Conservation (phyloP, 148 eudicot species). For the Vaccinium macrocarpon region DNA sequence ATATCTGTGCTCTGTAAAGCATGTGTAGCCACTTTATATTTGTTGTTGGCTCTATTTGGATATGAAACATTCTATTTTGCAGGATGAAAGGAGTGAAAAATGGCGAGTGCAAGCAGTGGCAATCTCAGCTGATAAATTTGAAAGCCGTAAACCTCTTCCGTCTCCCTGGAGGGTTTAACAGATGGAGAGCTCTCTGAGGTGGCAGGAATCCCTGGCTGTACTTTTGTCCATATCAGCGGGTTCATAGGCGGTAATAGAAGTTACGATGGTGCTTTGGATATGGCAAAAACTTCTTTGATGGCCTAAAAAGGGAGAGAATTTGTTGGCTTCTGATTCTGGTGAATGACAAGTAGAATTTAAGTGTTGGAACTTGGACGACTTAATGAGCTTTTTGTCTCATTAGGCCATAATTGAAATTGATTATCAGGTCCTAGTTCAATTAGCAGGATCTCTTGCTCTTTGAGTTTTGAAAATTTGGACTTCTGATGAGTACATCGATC, state of each 20-base stretch:
- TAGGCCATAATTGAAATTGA: background rate
- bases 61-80: slow-evolving; percentile 8
- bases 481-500: background rate
- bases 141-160: slow-evolving; percentile 59
- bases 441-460: slow-evolving; percentile 3
- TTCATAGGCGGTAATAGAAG: slow-evolving; percentile 54
- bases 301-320: slow-evolving; percentile 10
- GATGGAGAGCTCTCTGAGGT: slow-evolving; percentile 46
- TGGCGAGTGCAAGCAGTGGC: slow-evolving; percentile 67
- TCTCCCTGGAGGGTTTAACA: slow-evolving; percentile 57
- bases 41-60: background rate
- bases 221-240: slow-evolving; percentile 59
- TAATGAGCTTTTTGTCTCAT: background rate
- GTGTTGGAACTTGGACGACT: too few species aligned
- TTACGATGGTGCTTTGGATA: slow-evolving; percentile 58
- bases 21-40: background rate
- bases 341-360: background rate
- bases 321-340: background rate
- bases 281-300: slow-evolving; percentile 50
- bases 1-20: background rate
- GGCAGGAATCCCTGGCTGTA: slow-evolving; percentile 43
- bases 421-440: background rate
- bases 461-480: background rate
- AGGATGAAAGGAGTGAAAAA: slow-evolving; percentile 59
- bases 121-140: slow-evolving; percentile 52